Base-by-base conservation (phyloP, 2,329 filamentous ascomycete genomes). In the Didymella lethalis region DNA sequence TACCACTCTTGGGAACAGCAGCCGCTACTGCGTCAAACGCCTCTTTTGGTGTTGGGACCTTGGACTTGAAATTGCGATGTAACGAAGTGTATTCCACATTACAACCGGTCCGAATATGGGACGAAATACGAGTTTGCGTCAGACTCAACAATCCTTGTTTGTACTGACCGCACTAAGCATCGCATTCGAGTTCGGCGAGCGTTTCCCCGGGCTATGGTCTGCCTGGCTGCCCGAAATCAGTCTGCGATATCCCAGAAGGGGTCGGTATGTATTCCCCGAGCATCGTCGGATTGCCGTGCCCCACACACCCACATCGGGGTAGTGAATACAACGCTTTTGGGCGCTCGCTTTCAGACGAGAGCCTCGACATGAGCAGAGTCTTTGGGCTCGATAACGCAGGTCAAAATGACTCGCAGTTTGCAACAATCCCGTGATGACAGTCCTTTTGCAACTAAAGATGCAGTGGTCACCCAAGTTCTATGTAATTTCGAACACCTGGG, bases 41-140 rank as follows among this genome's bases (percentile, higher is more conserved):
- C 4, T 53, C 12, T 12, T 4, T 25, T 40, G 8, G 16, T 23
- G 18, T 26, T 7, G 12, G 49, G 8, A 7, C 7, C 5, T 14
- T 1, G 4, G n/a, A n/a, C 2, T 41, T 6, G 38, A 41, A 2
- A 41, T 25, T 41, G 20, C 38, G 38, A 18, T 25, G 8, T 5
- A 8, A 2, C 12, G 32, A 31, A 18, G 28, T 20, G 26, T 51
- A 16, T 48, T 46, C 32, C n/a, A 34, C 10, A 48, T 44, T 29
- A 51, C 34, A 47, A 62, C 49, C 59, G 59, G 59, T 51, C 59
- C 55, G 59, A 62, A 48, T 62, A 8, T n/a, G 6, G 6, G 16
- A 36, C 7, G 28, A n/a, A n/a, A 36, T 44, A 34, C 18, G 31
- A 55, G 36, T 10, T 23, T 40, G 48, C 46, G 36, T 36, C 31